Conservation (phyloP, 1,284 basidiomycete species). For the Papiliotrema laurentii region DNA sequence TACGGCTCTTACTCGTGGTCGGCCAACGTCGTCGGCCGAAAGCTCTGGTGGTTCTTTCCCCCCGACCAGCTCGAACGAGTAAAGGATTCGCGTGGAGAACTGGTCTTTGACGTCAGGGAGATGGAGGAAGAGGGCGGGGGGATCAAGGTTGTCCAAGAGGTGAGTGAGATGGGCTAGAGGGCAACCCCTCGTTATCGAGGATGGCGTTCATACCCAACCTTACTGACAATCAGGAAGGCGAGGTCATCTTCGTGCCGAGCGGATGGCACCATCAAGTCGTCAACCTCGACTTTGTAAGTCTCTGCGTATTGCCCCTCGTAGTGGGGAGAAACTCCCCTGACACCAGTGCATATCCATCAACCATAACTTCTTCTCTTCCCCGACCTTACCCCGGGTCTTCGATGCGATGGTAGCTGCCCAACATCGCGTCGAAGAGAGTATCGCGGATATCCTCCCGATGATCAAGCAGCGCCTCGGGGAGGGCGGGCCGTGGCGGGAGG, state of each 20-base stretch:
- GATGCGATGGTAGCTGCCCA: slow-evolving; percentile 45
- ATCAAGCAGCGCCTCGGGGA: slow-evolving; percentile 28
- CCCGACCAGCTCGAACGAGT: slow-evolving; percentile 43
- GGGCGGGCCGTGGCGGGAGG: slow-evolving; percentile 42
- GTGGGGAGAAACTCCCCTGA: neutral
- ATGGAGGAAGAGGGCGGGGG: slow-evolving; percentile 32
- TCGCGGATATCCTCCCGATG: slow-evolving; percentile 51
- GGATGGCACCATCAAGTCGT: slow-evolving; percentile 51
- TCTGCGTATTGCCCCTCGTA: neutral
- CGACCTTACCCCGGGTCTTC: slow-evolving; percentile 51
- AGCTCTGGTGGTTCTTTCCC: slow-evolving; percentile 55
- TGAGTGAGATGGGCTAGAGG: slow-evolving; percentile 5
- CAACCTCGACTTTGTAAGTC: slow-evolving; percentile 42
- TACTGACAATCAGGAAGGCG: slow-evolving; percentile 37
- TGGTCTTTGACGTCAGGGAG: slow-evolving; percentile 44
- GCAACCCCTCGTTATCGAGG: too few relatives aligned
- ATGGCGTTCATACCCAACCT: neutral
- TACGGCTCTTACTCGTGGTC: slow-evolving; percentile 58
- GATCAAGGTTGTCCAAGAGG: slow-evolving; percentile 36
- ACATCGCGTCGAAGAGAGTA: slow-evolving; percentile 45
- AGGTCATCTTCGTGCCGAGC: slow-evolving; percentile 51
- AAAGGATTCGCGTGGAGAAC: slow-evolving; percentile 23
- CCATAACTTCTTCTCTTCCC: slow-evolving; percentile 54
- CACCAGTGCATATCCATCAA: slow-evolving; percentile 51
- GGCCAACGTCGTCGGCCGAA: slow-evolving; percentile 55